phyloP scores from a whole-genome alignment of 1,139 yeast species.

The Hyphopichia wangnamkhiaoensis region DNA sequence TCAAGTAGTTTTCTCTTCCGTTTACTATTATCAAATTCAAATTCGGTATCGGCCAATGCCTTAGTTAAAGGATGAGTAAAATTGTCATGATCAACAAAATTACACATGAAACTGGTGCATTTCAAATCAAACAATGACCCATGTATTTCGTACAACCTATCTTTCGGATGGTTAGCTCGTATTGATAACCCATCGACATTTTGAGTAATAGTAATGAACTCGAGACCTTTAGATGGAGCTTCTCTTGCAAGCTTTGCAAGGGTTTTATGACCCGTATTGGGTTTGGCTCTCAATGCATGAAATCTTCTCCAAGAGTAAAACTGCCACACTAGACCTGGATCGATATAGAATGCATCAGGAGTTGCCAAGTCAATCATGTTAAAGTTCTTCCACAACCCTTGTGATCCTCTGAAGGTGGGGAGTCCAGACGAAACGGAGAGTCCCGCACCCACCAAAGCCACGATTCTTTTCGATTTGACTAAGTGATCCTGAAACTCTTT shows the following conservation, averaged over 20 bases:
- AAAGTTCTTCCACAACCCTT: slow-evolving; percentile 77
- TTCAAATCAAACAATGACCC: slow-evolving; percentile 73
- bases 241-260: slow-evolving; percentile 50
- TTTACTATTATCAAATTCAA: slow-evolving; percentile 23
- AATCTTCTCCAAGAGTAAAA: slow-evolving; percentile 73
- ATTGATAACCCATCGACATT: slow-evolving; percentile 77
- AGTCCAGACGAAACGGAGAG: slow-evolving; percentile 76
- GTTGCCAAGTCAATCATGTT: slow-evolving; percentile 85
- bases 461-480: slow-evolving; percentile 51
- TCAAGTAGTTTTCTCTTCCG: slow-evolving; percentile 15
- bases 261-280: slow-evolving; percentile 74
- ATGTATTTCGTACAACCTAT: slow-evolving; percentile 64
- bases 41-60: slow-evolving; percentile 47
- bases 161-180: slow-evolving; percentile 61
- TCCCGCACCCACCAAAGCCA: slow-evolving; percentile 86
- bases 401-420: slow-evolving; percentile 70
- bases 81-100: slow-evolving; percentile 54
- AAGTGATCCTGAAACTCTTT: slow-evolving; percentile 61
- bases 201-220: slow-evolving; percentile 71
- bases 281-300: slow-evolving; percentile 63
- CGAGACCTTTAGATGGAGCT: slow-evolving; percentile 15
- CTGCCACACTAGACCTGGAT: slow-evolving; percentile 90
- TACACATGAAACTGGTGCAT: slow-evolving; percentile 78
- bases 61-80: slow-evolving; percentile 63
- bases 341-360: slow-evolving; percentile 81